phyloP scores from a whole-genome alignment of 2,329 filamentous ascomycete species.

The Hirsutella thompsonii region DNA sequence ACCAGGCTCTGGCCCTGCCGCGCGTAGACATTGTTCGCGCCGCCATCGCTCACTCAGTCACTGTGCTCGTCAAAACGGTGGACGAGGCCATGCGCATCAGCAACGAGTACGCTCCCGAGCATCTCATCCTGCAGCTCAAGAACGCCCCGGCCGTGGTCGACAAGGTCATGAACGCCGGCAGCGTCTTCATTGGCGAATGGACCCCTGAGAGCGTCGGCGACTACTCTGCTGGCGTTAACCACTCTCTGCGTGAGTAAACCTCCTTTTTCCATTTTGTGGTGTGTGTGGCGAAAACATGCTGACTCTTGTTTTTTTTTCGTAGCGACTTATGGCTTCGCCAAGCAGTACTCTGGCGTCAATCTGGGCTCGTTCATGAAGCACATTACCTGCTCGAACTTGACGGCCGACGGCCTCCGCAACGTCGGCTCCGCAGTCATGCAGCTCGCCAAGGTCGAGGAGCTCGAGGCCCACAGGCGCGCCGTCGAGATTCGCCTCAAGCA shows the following conservation, averaged over 20 bases:
- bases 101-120: constrained; percentile 93
- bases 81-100: constrained; percentile 68
- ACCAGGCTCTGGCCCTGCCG: constrained; percentile 75
- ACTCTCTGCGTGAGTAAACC: constrained; percentile 83
- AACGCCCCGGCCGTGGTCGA: constrained; percentile 64
- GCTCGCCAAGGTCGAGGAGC: constrained; percentile 82
- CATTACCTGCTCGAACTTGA: constrained; percentile 89
- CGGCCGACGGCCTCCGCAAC: constrained; percentile 69
- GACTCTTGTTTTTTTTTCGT: background rate
- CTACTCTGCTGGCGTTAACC: constrained; percentile 96
- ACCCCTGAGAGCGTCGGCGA: constrained; percentile 96
- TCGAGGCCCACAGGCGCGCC: constrained; percentile 85
- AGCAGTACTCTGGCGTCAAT: constrained; percentile 97
- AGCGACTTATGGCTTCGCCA: constrained; percentile 97
- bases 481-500: constrained; percentile 67
- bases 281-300: too few species aligned
- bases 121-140: constrained; percentile 81
- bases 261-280: background rate
- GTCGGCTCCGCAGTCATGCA: constrained; percentile 89
- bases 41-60: constrained; percentile 83
- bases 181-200: constrained; percentile 92
- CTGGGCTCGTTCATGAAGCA: constrained; percentile 94
- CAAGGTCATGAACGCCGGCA: constrained; percentile 82
- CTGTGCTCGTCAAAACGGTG: constrained; percentile 59
- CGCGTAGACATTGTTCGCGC: constrained; percentile 87